These are phyloP conservation scores for Pinus albicaulis DNA, from an alignment of 75 land plant genomes.

Conservation along the genomic window DNA sequence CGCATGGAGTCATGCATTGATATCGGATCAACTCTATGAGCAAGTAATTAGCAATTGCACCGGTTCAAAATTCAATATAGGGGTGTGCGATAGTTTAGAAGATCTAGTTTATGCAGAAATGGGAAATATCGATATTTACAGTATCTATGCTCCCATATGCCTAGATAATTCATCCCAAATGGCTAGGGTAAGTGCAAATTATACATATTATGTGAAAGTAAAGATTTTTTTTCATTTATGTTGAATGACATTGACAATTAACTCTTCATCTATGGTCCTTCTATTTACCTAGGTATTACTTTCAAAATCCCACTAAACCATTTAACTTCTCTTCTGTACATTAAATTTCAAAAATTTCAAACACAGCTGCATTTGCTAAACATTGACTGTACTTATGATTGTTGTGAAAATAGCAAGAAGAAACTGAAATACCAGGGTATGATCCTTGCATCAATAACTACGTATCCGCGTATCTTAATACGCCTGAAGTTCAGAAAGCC, in stretches of 20 bases:
- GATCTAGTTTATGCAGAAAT: constrained; percentile 2
- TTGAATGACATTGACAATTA: too few species aligned
- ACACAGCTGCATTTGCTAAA: too few species aligned
- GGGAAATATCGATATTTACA: constrained; percentile 25
- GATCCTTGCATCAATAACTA: constrained; percentile 56
- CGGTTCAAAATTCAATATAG: neutral
- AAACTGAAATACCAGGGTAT: constrained; percentile 14
- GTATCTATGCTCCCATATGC: constrained; percentile 24
- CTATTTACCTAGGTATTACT: too few species aligned
- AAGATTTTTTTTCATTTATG: too few species aligned
- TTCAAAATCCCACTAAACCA: too few species aligned
- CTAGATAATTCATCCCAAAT: too few species aligned
- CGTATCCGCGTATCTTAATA: constrained; percentile 40
- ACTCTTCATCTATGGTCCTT: too few species aligned
- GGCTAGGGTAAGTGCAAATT: neutral
- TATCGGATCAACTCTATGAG: constrained; percentile 43
- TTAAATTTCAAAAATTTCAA: too few species aligned
- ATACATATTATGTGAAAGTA: too few species aligned
- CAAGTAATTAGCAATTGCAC: constrained; percentile 17
- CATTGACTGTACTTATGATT: too few species aligned
- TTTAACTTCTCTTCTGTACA: too few species aligned
- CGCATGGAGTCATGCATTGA: constrained; percentile 22
- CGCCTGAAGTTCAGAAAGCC: constrained; percentile 64
- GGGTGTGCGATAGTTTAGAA: neutral
- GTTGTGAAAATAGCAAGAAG: neutral